A percentile compares a stretch with the other conserved stretches of the same genome.
phyloP scores from a whole-genome alignment of 1,284 basidiomycete species.

The Phaffia rhodozyma region DNA sequence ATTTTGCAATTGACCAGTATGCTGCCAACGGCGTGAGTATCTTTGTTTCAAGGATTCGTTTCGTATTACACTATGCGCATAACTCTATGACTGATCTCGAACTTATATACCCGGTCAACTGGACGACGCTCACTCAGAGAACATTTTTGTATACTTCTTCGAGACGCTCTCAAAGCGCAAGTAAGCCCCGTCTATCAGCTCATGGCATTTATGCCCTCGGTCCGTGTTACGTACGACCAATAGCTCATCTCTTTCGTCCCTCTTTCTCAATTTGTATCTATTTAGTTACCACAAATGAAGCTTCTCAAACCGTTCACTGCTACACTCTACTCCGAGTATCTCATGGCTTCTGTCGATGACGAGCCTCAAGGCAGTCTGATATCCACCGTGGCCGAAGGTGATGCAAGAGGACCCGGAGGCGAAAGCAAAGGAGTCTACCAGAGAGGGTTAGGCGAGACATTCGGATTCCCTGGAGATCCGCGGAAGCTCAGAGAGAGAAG shows the following conservation, averaged over 20 bases:
- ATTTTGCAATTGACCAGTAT: constrained; percentile 91
- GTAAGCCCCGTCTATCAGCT: constrained; percentile 84
- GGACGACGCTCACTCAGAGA: constrained; percentile 38
- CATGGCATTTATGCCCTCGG: constrained; percentile 78
- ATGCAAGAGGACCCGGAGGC: constrained; percentile 41
- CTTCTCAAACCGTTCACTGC: constrained; percentile 78
- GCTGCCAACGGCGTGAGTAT: constrained; percentile 60
- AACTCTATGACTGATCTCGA: no score
- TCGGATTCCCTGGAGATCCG: constrained; percentile 86
- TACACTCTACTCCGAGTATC: constrained; percentile 88
- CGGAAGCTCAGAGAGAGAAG: constrained; percentile 93
- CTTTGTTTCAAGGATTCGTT: no score
- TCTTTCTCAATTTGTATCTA: constrained; percentile 15
- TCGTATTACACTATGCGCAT: no score
- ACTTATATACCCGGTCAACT: no score
- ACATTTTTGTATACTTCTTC: constrained; percentile 77
- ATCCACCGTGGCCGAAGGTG: constrained; percentile 26
- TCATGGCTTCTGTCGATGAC: constrained; percentile 45
- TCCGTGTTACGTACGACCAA: constrained; percentile 28
- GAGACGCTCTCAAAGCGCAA: constrained; percentile 81
- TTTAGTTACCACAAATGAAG: constrained; percentile 85
- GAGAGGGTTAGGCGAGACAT: constrained; percentile 71
- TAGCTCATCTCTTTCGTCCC: background rate
- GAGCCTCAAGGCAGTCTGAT: constrained; percentile 3
- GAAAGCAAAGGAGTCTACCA: constrained; percentile 47